Percentiles rank a stretch among this genome's conserved stretches.
These are phyloP conservation scores for Lophiostoma macrostomum DNA, from an alignment of 495 filamentous ascomycete genomes.

Conservation along the genomic window DNA sequence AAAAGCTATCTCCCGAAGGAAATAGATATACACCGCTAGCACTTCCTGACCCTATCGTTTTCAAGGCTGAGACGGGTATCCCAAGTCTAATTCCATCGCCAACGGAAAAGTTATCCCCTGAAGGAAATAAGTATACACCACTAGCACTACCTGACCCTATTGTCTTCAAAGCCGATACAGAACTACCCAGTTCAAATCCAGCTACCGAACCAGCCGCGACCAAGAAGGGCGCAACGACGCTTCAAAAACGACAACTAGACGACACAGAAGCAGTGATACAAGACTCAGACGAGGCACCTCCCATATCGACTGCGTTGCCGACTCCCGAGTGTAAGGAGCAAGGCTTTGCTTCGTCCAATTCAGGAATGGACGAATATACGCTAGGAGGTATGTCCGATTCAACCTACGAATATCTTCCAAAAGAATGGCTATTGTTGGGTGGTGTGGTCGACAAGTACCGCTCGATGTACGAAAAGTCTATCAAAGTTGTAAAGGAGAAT, in stretches of 20 bases:
- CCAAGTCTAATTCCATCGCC: no score
- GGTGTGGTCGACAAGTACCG: conserved; percentile 78
- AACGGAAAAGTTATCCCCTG: no score
- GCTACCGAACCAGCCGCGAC: no score
- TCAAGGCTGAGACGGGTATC: neutral
- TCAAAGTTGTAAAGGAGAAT: conserved; percentile 66
- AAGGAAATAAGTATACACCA: conserved; percentile 16
- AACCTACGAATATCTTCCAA: conserved; percentile 93
- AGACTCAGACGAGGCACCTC: neutral
- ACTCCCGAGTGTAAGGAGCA: conserved; percentile 37
- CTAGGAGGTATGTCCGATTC: conserved; percentile 87
- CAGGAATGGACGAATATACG: conserved; percentile 53
- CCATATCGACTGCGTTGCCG: neutral
- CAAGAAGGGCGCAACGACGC: neutral
- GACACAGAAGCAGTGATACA: neutral
- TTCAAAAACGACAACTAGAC: conserved; percentile 23
- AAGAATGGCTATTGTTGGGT: conserved; percentile 76
- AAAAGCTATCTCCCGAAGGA: neutral
- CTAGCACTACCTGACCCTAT: conserved; percentile 12
- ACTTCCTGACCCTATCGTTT: conserved; percentile 8
- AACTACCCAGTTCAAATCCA: neutral
- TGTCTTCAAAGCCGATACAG: neutral
- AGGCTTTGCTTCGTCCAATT: conserved; percentile 33
- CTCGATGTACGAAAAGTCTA: conserved; percentile 71
- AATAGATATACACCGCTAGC: conserved; percentile 16